Evolutionary conservation across 164 flowering plant species (phyloP).

Genomic region (Taxillus chinensis): DNA sequence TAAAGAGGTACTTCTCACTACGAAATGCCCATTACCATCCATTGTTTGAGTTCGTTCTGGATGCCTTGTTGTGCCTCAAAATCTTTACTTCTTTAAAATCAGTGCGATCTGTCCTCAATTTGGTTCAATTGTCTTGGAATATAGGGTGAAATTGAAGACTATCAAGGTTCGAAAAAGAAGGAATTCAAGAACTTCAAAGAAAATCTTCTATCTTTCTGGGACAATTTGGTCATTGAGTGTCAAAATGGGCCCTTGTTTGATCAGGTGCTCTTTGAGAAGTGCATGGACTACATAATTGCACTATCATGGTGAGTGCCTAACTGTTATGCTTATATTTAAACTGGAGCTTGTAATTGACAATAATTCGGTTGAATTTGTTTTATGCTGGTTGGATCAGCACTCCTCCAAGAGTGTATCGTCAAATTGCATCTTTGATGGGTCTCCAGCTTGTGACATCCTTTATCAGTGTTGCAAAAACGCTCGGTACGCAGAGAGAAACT

Average conservation of each 20-base stretch:
- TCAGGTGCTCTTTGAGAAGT: conserved; percentile 70
- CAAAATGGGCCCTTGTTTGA: conserved; percentile 90
- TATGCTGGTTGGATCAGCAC: conserved; percentile 41
- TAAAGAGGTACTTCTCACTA: conserved; percentile 43
- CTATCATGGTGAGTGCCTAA: conserved; percentile 73
- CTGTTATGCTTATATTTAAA: not conserved
- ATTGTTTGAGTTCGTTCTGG: not conserved
- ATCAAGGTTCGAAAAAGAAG: conserved; percentile 67
- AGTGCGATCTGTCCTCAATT: not conserved
- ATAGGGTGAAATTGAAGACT: conserved; percentile 84
- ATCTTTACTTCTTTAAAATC: conserved; percentile 3
- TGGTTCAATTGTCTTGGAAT: conserved; percentile 16
- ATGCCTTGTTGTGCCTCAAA: too few species aligned
- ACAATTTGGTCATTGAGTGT: conserved; percentile 71
- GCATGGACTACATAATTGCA: conserved; percentile 90
- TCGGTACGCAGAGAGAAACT: conserved; percentile 84
- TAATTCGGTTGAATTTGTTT: conserved; percentile 8
- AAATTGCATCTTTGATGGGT: conserved; percentile 80
- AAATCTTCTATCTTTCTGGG: conserved; percentile 76
- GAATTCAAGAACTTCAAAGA: conserved; percentile 86
- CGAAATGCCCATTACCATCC: not conserved
- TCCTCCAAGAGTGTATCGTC: conserved; percentile 95
- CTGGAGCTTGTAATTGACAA: too few species aligned
- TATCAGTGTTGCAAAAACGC: conserved; percentile 74
- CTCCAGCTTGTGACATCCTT: conserved; percentile 97